Conservation (phyloP, 2,329 filamentous ascomycete genomes). For the Aspergillus sp. region DNA sequence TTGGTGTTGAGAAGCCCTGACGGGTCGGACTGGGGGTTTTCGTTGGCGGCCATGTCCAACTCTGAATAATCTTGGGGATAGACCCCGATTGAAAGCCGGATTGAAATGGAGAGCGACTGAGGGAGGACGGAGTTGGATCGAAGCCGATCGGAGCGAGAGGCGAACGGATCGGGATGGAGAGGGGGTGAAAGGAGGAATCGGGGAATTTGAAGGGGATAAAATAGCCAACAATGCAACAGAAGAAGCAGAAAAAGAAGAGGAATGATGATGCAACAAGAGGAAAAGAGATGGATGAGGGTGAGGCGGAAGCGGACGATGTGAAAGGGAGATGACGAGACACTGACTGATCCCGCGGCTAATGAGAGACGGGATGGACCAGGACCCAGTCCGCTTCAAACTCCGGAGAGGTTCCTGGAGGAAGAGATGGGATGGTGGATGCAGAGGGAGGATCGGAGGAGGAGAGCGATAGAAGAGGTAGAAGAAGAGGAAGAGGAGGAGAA, state of each 20-base stretch:
- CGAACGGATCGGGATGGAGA: neutral
- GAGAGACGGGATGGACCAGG: neutral
- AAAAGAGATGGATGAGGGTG: neutral
- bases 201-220: neutral
- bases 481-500: neutral
- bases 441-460: neutral
- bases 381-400: neutral
- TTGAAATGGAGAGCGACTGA: neutral
- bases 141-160: neutral
- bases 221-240: neutral
- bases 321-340: neutral
- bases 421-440: neutral
- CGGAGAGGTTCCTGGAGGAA: neutral
- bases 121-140: neutral
- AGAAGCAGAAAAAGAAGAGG: neutral
- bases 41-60: slow-evolving; percentile 19
- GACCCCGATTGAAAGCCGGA: neutral
- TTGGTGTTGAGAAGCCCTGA: slow-evolving; percentile 13
- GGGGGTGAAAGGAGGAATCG: neutral
- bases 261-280: neutral
- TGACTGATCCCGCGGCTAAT: neutral
- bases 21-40: slow-evolving; percentile 20
- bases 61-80: neutral
- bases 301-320: neutral
- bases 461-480: neutral